Conservation (phyloP, 352 stramenopile species). For the Phytopythium chamaehyphon region DNA sequence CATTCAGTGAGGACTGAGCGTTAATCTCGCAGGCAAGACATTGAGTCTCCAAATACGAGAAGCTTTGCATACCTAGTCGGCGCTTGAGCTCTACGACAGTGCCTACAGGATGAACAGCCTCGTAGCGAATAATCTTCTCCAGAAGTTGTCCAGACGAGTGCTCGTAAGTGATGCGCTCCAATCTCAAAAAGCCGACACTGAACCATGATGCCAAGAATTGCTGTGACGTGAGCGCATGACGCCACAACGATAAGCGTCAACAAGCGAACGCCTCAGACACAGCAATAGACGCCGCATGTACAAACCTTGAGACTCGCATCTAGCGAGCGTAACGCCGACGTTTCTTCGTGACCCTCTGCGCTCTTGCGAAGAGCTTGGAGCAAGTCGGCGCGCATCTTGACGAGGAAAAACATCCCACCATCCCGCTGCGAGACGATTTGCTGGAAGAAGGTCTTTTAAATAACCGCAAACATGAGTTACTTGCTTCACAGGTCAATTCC, state of each 20-base stretch:
- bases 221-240: slow-evolving; percentile 23
- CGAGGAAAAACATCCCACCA: slow-evolving; percentile 78
- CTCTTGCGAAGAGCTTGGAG: slow-evolving; percentile 63
- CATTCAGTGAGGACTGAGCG: not conserved
- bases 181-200: slow-evolving; percentile 87
- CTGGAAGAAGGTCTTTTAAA: slow-evolving; percentile 70
- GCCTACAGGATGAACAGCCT: slow-evolving; percentile 93
- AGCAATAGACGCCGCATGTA: not conserved
- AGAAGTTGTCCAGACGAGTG: slow-evolving; percentile 88
- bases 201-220: slow-evolving; percentile 91
- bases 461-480: not conserved
- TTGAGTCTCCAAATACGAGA: not conserved
- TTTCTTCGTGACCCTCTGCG: slow-evolving; percentile 26
- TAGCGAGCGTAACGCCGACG: slow-evolving; percentile 56
- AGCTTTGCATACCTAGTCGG: slow-evolving; percentile 59
- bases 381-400: slow-evolving; percentile 72
- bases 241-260: not conserved
- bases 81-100: slow-evolving; percentile 92
- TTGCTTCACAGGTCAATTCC: not conserved
- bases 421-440: slow-evolving; percentile 80
- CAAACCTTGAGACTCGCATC: slow-evolving; percentile 69
- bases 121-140: slow-evolving; percentile 95
- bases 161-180: slow-evolving; percentile 93
- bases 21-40: not conserved
- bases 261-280: not conserved